Percentiles rank a stretch among this genome's conserved stretches.
Conservation (phyloP, 2,329 filamentous ascomycete species). For the Sclerotinia subarctica region DNA sequence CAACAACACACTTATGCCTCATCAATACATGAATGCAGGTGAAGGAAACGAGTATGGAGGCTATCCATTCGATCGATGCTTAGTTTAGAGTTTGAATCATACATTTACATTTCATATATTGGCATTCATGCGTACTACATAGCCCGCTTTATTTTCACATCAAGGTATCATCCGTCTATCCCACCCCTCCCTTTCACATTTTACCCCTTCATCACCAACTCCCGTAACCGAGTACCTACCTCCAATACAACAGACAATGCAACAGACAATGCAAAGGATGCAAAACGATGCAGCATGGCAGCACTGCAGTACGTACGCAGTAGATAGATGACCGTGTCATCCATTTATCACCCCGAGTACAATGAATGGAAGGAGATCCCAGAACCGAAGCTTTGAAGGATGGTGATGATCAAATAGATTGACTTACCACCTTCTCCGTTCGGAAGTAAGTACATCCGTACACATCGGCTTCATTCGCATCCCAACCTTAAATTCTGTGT, state of each 20-base stretch:
- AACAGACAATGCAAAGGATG: not conserved
- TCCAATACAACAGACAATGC: slow-evolving; percentile 1
- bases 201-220: not conserved
- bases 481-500: not conserved
- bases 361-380: not conserved
- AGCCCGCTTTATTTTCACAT: not conserved
- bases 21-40: slow-evolving; percentile 8
- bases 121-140: not conserved
- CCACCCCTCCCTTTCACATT: not conserved
- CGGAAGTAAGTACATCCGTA: not conserved
- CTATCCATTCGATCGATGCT: not conserved
- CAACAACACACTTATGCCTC: not conserved
- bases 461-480: slow-evolving; percentile 1
- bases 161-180: not conserved
- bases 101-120: not conserved
- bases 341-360: slow-evolving; percentile 7
- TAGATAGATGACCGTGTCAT: not conserved
- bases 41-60: not conserved
- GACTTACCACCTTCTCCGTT: not conserved
- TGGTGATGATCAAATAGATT: slow-evolving; percentile 1
- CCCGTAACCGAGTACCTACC: not conserved
- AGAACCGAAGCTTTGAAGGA: not conserved
- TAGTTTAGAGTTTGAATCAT: not conserved
- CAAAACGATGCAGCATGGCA: slow-evolving; percentile 9
- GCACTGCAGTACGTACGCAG: slow-evolving; percentile 8